Base-by-base conservation (phyloP, 164 flowering plant species). In the Euptelea pleiosperma region DNA sequence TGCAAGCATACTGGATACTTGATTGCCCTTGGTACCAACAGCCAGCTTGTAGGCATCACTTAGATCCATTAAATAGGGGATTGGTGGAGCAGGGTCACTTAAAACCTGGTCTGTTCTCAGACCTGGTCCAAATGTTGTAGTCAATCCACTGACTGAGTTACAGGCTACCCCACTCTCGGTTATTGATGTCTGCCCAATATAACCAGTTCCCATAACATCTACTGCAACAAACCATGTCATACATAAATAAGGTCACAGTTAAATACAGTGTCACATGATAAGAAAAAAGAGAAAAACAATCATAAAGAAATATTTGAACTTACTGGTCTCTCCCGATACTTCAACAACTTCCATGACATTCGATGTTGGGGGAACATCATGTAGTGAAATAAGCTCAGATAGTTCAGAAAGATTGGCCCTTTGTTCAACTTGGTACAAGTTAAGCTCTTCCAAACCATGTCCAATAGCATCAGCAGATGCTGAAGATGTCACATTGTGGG, bases 41-140 rank as follows among this genome's bases (percentile, higher is more conserved):
- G 85, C 97, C 33, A 94, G 66, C 72, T 79, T 82, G 72, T 93
- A 93, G 46, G 96, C 99, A 75, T 93, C 97, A 62, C 81, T 79
- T 42, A 93, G 85, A 52, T 90, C 96, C 75, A 87, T 61, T 26
- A 55, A 50, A 45, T 41, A 70, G 25, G 82, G 31, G 43, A 43
- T 49, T 53, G 59, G 72, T 12, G 52, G 55, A 58, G 61, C 45
- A 34, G 60, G 36, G 7, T 75, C 83, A 55, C 52, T 70, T 51
- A 49, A 25, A 46, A 25, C 42, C 47, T 62, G 57, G 31, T 65
- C 74, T 31, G 39, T 57, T 29, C 74, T 79, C 7, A 43, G 28
- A 55, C 33, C 66, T 31, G 54, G 48, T 52, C 51, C 76, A 48
- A 53, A 48, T 29, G 33, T n/a, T 40, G 30, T 52, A 29, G 9